Conservation (phyloP, 202 grass and related monocot species). For the Saccharum hybrid region DNA sequence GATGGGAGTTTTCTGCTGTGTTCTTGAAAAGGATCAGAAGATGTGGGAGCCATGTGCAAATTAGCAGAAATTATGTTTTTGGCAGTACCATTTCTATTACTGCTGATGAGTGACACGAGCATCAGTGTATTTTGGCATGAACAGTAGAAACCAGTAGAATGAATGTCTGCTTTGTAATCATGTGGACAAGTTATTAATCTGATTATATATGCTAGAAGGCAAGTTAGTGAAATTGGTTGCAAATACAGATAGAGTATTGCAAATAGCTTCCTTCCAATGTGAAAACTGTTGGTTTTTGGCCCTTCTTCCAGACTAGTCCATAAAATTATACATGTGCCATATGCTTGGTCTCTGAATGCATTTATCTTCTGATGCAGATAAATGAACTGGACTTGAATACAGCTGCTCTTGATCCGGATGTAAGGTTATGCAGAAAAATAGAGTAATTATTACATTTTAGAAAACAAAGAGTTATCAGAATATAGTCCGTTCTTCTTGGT, state of each 20-base stretch:
- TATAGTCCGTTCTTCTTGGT: slow-evolving; percentile 27
- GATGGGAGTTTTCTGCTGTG: neutral
- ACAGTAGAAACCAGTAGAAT: neutral
- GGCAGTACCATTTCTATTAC: slow-evolving; percentile 23
- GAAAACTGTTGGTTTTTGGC: neutral
- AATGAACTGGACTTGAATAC: slow-evolving; percentile 70
- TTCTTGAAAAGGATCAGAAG: slow-evolving; percentile 11
- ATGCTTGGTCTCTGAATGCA: slow-evolving; percentile 30
- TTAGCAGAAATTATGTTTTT: slow-evolving; percentile 4
- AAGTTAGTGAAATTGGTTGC: slow-evolving; percentile 1
- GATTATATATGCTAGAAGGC: slow-evolving; percentile 8
- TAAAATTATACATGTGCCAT: slow-evolving; percentile 18
- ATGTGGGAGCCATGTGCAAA: neutral
- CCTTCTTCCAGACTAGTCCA: neutral
- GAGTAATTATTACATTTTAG: slow-evolving; percentile 1
- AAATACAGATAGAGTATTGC: neutral
- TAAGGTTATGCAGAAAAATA: slow-evolving; percentile 65
- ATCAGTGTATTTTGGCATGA: neutral
- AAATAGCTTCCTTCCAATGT: neutral
- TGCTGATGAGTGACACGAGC: slow-evolving; percentile 9
- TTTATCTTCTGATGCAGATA: slow-evolving; percentile 52
- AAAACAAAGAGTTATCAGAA: slow-evolving; percentile 28
- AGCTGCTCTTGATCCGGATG: slow-evolving; percentile 69
- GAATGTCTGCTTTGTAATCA: neutral
- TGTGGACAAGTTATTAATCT: neutral